A percentile compares a stretch with the other conserved stretches of the same genome.
Conservation (phyloP, 345 rosid genomes). For the Eucalyptus grandis region DNA sequence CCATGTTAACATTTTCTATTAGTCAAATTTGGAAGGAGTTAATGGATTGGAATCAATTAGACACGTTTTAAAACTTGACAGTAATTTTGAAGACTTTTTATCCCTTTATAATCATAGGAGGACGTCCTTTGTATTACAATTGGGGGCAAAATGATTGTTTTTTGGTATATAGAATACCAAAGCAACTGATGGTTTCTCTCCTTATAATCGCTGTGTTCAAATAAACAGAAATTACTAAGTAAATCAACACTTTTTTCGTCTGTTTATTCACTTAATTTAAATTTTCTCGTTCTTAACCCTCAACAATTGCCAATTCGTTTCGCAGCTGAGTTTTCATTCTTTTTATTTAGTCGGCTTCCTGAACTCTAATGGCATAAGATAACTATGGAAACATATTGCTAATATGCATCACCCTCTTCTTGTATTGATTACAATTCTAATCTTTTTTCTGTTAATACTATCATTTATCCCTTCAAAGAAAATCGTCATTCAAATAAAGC, state of each 20-base stretch:
- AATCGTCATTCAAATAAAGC: background rate
- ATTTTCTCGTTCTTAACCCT: background rate
- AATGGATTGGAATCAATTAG: background rate
- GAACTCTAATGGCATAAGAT: background rate
- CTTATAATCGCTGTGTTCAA: background rate
- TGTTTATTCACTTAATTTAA: background rate
- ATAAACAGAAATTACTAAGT: background rate
- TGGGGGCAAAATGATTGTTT: background rate
- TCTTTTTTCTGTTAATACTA: background rate
- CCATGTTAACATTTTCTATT: background rate
- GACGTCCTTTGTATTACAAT: background rate
- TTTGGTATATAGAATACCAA: background rate
- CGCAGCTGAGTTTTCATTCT: background rate
- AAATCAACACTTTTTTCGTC: background rate
- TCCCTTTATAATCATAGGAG: background rate
- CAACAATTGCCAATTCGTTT: background rate
- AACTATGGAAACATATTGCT: background rate
- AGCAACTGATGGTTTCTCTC: background rate
- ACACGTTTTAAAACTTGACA: fast-evolving
- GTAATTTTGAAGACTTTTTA: too few species aligned
- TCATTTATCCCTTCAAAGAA: background rate
- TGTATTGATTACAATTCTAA: background rate
- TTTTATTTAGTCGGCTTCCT: background rate
- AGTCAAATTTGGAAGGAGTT: fast-evolving
- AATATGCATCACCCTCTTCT: background rate